Percentiles rank a stretch among this genome's conserved stretches.
Conservation (phyloP, 345 rosid species). For the Eucalyptus tenuipes region DNA sequence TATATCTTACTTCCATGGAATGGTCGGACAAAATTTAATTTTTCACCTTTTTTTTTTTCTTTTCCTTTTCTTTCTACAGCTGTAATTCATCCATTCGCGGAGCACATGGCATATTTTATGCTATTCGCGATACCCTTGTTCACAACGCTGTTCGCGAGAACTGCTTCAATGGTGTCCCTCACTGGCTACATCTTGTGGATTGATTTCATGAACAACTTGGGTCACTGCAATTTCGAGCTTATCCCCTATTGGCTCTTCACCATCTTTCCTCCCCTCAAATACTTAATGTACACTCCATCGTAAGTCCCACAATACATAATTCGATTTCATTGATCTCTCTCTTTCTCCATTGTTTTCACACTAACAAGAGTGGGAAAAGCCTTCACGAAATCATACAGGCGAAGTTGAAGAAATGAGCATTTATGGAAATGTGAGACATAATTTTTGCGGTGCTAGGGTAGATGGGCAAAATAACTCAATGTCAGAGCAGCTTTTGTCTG, state of each 20-base stretch:
- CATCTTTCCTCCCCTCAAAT: conserved; percentile 58
- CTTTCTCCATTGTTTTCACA: no score
- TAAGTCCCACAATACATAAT: conserved; percentile 4
- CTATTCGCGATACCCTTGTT: conserved; percentile 37
- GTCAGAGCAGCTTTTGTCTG: no score
- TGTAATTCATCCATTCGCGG: conserved; percentile 79
- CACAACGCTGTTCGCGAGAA: conserved; percentile 8
- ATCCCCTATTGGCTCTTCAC: conserved; percentile 43
- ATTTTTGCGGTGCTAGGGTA: no score
- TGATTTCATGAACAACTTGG: conserved; percentile 78
- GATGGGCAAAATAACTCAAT: no score
- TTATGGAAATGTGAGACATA: no score
- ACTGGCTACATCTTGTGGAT: conserved; percentile 27
- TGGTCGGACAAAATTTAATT: not conserved
- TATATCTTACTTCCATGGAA: not conserved
- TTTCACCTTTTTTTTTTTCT: not conserved
- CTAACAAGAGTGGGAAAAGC: no score
- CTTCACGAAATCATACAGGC: no score
- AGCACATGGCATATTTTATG: conserved; percentile 34
- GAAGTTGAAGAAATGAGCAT: no score
- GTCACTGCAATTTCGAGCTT: conserved; percentile 84
- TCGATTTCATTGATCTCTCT: not conserved
- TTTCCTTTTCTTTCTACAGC: conserved; percentile 20
- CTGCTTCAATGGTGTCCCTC: conserved; percentile 3
- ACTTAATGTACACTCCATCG: conserved; percentile 63